A percentile compares a stretch with the other conserved stretches of the same genome.
Conservation (phyloP, 2,329 filamentous ascomycete genomes). For the Paracorniculantispora psalliotae region DNA sequence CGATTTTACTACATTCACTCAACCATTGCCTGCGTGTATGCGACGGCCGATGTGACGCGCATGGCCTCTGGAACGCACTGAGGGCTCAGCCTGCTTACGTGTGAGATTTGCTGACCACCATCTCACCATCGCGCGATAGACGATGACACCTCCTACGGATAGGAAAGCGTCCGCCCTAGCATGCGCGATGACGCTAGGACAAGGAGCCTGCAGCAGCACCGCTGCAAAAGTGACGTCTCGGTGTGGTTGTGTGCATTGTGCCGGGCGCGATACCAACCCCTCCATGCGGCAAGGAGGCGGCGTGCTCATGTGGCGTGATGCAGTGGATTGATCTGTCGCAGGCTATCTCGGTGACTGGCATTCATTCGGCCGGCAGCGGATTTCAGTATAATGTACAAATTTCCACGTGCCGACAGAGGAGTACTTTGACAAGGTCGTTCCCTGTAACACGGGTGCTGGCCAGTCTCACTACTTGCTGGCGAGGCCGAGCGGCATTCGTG, state of each 20-base stretch:
- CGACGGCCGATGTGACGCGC: not conserved
- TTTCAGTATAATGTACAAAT: too few species aligned
- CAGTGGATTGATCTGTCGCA: not conserved
- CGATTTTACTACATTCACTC: not conserved
- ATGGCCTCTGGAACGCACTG: not conserved
- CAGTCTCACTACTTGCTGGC: too few species aligned
- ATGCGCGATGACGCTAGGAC: not conserved
- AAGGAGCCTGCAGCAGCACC: not conserved
- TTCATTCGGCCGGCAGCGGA: too few species aligned
- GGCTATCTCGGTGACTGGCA: not conserved
- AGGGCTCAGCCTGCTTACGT: not conserved
- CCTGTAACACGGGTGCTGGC: too few species aligned
- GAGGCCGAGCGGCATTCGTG: too few species aligned
- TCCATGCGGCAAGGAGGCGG: not conserved
- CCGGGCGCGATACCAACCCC: not conserved
- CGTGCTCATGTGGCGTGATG: not conserved
- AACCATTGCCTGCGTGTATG: not conserved
- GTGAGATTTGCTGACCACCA: conserved; percentile 10
- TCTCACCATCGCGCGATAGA: not conserved
- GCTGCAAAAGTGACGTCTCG: not conserved
- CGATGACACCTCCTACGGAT: conserved; percentile 5
- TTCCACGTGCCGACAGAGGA: too few species aligned
- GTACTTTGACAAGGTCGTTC: too few species aligned
- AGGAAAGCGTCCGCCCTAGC: not conserved
- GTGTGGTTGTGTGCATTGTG: not conserved